These are phyloP conservation scores for Colletotrichum viniferum DNA, from an alignment of 2,329 filamentous ascomycete genomes.

Conservation along the genomic window DNA sequence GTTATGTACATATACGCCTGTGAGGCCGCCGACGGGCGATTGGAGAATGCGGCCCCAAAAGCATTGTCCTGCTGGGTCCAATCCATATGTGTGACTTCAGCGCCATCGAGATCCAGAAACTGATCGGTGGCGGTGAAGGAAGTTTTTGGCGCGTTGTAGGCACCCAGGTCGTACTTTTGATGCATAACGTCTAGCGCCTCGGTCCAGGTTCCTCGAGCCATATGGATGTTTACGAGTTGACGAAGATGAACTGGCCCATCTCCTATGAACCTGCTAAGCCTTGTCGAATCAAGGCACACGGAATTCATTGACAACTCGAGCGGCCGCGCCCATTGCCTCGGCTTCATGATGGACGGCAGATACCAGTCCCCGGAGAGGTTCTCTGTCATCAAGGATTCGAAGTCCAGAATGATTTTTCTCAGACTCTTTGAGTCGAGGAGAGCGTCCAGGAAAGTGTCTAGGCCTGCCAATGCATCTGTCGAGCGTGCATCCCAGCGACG, in stretches of 20 bases:
- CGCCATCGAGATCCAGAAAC: accelerated
- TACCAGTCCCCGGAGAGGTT: no score
- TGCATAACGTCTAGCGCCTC: accelerated
- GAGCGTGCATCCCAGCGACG: no score
- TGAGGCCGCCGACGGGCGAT: no score
- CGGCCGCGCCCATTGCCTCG: background rate
- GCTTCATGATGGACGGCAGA: background rate
- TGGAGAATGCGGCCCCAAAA: no score
- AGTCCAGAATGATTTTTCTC: accelerated
- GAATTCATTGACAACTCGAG: no score
- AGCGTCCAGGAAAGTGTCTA: background rate
- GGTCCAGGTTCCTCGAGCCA: background rate
- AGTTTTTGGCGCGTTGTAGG: background rate
- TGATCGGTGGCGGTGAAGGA: accelerated
- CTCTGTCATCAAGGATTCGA: no score
- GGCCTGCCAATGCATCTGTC: background rate
- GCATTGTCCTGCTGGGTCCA: no score
- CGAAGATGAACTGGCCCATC: accelerated
- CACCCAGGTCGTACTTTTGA: accelerated
- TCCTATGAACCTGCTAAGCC: accelerated
- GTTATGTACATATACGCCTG: no score
- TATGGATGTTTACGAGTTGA: accelerated
- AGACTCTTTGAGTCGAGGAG: background rate
- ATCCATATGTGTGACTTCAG: no score
- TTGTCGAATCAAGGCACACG: background rate